Conservation (phyloP, 495 filamentous ascomycete species). For the Aspergillus egyptiacus region DNA sequence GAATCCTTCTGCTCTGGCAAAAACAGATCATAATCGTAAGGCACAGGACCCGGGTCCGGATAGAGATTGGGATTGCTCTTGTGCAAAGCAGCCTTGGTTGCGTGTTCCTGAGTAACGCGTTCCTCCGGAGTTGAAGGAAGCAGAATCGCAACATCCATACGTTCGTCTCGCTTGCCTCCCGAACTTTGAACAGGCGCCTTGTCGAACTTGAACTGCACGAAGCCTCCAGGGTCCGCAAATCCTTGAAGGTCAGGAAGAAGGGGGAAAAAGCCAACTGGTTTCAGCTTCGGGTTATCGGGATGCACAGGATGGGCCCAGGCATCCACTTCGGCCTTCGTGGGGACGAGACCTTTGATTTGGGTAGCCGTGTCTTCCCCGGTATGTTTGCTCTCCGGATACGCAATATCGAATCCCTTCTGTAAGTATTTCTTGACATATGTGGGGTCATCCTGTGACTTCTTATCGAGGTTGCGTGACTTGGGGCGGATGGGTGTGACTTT, state of each 20-base stretch:
- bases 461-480: slow-evolving; percentile 39
- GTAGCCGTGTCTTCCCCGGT: slow-evolving; percentile 45
- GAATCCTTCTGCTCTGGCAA: slow-evolving; percentile 53
- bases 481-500: slow-evolving; percentile 36
- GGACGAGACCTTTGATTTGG: slow-evolving; percentile 48
- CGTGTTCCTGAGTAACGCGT: slow-evolving; percentile 39
- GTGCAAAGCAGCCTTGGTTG: slow-evolving; percentile 52
- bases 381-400: slow-evolving; percentile 61
- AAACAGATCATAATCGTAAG: slow-evolving; percentile 78
- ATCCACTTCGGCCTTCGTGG: slow-evolving; percentile 52
- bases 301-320: slow-evolving; percentile 74
- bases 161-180: slow-evolving; percentile 60
- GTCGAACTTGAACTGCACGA: slow-evolving; percentile 81
- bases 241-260: slow-evolving; percentile 83
- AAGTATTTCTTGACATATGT: slow-evolving; percentile 74
- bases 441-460: slow-evolving; percentile 64
- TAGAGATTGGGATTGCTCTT: slow-evolving; percentile 55
- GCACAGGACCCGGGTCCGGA: slow-evolving; percentile 53
- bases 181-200: slow-evolving; percentile 65
- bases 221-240: slow-evolving; percentile 79
- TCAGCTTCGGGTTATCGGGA: slow-evolving; percentile 72
- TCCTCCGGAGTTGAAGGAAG: slow-evolving; percentile 54
- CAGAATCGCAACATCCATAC: slow-evolving; percentile 75
- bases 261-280: slow-evolving; percentile 72
- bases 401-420: slow-evolving; percentile 78